These are phyloP conservation scores for Ramalina intermedia DNA, from an alignment of 495 filamentous ascomycete genomes.

Conservation along the genomic window DNA sequence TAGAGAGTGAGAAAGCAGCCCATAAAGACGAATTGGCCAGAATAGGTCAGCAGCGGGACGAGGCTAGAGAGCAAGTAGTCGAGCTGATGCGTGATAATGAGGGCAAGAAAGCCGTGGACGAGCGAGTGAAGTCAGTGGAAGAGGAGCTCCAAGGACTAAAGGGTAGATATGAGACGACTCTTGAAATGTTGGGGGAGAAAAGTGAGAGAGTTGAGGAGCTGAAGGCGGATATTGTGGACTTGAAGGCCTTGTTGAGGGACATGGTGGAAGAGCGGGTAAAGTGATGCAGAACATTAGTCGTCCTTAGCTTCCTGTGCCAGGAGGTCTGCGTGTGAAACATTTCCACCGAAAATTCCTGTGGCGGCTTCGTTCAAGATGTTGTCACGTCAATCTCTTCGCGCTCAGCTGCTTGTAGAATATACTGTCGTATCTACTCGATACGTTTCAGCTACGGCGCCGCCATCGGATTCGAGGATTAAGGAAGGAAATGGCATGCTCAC, in stretches of 20 bases:
- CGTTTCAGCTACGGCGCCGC: neutral
- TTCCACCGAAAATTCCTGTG: neutral
- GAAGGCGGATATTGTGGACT: slow-evolving; percentile 70
- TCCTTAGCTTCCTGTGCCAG: neutral
- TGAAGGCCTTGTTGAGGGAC: slow-evolving; percentile 92
- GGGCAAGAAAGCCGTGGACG: slow-evolving; percentile 43
- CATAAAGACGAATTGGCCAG: slow-evolving; percentile 71
- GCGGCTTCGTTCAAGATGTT: neutral
- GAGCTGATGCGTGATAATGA: slow-evolving; percentile 75
- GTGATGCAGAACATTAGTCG: slow-evolving; percentile 20
- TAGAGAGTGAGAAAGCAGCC: slow-evolving; percentile 82
- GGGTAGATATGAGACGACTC: slow-evolving; percentile 68
- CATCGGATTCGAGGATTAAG: neutral
- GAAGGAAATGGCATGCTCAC: slow-evolving; percentile 22
- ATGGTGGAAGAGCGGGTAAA: slow-evolving; percentile 73
- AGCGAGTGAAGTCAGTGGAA: slow-evolving; percentile 50
- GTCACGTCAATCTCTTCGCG: slow-evolving; percentile 67
- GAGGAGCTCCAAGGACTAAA: slow-evolving; percentile 40
- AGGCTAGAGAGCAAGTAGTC: slow-evolving; percentile 81
- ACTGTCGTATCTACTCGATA: slow-evolving; percentile 46
- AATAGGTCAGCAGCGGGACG: slow-evolving; percentile 70
- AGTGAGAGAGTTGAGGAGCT: slow-evolving; percentile 88
- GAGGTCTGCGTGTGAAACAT: neutral
- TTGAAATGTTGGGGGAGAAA: slow-evolving; percentile 95
- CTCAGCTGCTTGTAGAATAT: slow-evolving; percentile 67